phyloP scores from a whole-genome alignment of 192 early-diverging fungal genomes.

The Coemansia sp. region DNA sequence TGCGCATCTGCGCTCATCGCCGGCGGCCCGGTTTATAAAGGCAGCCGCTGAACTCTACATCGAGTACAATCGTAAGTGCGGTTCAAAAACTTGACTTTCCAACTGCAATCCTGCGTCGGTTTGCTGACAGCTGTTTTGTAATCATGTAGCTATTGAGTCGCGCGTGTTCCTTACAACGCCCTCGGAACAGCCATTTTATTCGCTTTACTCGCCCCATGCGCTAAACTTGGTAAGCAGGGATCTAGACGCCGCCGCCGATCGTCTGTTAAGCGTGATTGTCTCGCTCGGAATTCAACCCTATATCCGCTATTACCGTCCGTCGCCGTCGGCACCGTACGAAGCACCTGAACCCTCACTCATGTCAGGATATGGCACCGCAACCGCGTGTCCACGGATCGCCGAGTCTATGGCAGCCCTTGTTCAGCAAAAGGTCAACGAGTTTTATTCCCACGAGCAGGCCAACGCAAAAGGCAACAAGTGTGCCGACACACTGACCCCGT shows the following conservation, averaged over 20 bases:
- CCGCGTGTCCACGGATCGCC: constrained; percentile 22
- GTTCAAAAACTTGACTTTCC: neutral
- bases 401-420: constrained; percentile 56
- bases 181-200: constrained; percentile 46
- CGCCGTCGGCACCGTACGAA: neutral
- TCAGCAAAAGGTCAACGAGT: constrained; percentile 62
- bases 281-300: constrained; percentile 38
- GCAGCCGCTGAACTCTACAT: constrained; percentile 45
- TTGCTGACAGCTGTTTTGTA: neutral
- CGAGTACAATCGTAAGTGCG: constrained; percentile 50
- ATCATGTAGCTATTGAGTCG: constrained; percentile 44
- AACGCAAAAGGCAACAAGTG: constrained; percentile 1
- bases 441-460: constrained; percentile 57
- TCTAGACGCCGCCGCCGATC: constrained; percentile 45
- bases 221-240: constrained; percentile 15
- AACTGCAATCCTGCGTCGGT: neutral
- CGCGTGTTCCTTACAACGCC: constrained; percentile 52
- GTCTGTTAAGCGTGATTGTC: constrained; percentile 44
- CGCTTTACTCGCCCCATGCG: constrained; percentile 51
- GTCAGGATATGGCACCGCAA: neutral
- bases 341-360: neutral
- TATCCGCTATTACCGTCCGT: constrained; percentile 43
- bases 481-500: constrained; percentile 49
- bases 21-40: constrained; percentile 38
- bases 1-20: constrained; percentile 29